Percentiles rank a stretch among this genome's conserved stretches.
phyloP scores from a whole-genome alignment of 1,284 basidiomycete species.

The Coniferiporia sulphurascens region DNA sequence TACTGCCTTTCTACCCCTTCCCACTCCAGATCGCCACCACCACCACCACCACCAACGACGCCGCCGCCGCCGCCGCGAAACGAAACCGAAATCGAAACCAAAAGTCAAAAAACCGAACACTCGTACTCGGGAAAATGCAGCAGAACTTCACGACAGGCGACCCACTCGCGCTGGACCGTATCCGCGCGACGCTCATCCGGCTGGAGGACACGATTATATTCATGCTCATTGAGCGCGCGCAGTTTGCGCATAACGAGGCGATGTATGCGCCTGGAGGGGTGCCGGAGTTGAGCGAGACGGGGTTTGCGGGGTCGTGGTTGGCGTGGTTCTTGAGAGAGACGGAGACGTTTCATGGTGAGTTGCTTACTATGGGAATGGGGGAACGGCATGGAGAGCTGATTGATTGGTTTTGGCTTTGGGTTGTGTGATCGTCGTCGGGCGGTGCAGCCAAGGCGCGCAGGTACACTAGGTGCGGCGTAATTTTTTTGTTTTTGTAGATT shows the following conservation, averaged over 20 bases:
- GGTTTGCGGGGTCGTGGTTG: conserved; percentile 85
- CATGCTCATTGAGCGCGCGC: conserved; percentile 91
- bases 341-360: conserved; percentile 89
- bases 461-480: conserved; percentile 80
- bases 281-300: conserved; percentile 64
- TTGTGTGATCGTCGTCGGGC: neutral
- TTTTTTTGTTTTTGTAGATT: too few species aligned
- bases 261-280: conserved; percentile 86
- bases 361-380: too few species aligned
- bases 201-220: conserved; percentile 99
- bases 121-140: conserved; percentile 39
- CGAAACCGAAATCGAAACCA: neutral
- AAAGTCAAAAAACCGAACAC: neutral
- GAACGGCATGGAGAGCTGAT: neutral
- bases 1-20: too few species aligned
- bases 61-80: too few species aligned
- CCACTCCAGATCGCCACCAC: too few species aligned
- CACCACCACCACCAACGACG: too few species aligned
- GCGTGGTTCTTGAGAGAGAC: conserved; percentile 97
- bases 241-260: conserved; percentile 91
- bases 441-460: conserved; percentile 82
- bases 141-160: conserved; percentile 72
- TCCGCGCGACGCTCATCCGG: conserved; percentile 81
- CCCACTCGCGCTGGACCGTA: conserved; percentile 80
- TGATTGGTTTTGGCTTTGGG: neutral